A percentile compares a stretch with the other conserved stretches of the same genome.
phyloP scores from a whole-genome alignment of 2,329 filamentous ascomycete species.

The Xylariaceae sp. region DNA sequence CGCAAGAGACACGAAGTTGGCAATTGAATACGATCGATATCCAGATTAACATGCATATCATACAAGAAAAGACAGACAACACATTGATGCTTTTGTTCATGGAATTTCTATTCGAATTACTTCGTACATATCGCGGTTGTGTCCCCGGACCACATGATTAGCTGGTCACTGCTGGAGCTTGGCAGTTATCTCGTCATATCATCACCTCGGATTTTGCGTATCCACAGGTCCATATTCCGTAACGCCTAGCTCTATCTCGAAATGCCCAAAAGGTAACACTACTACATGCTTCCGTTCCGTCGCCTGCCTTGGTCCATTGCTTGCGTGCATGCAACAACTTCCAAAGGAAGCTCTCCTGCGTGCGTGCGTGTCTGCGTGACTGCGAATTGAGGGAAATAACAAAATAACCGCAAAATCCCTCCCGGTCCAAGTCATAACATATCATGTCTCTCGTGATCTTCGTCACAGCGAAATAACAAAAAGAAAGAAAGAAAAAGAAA shows the following conservation, averaged over 20 bases:
- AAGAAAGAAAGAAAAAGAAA: conserved; percentile 17
- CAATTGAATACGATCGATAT: not conserved
- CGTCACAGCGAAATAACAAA: conserved; percentile 10
- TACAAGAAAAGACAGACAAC: not conserved
- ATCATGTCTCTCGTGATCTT: conserved; percentile 29
- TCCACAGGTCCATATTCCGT: conserved; percentile 15
- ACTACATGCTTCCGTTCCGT: conserved; percentile 14
- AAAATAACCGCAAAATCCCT: conserved; percentile 3
- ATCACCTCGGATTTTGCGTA: conserved; percentile 24
- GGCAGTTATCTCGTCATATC: conserved; percentile 20
- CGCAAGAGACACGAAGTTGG: not conserved
- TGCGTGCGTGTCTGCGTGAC: conserved; percentile 18
- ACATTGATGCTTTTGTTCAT: conserved; percentile 3
- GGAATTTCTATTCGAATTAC: conserved; percentile 23
- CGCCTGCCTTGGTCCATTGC: not conserved
- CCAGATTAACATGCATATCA: too few species aligned
- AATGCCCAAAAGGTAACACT: conserved; percentile 18
- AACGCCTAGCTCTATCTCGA: conserved; percentile 29
- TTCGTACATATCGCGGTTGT: not conserved
- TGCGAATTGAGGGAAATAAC: conserved; percentile 23
- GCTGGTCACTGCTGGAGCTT: conserved; percentile 1
- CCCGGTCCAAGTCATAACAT: conserved; percentile 11
- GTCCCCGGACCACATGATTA: conserved; percentile 10
- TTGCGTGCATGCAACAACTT: conserved; percentile 21
- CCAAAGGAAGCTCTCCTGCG: conserved; percentile 15